Evolutionary conservation across 2,329 filamentous ascomycete species (phyloP).

Genomic region (Nemania serpens): DNA sequence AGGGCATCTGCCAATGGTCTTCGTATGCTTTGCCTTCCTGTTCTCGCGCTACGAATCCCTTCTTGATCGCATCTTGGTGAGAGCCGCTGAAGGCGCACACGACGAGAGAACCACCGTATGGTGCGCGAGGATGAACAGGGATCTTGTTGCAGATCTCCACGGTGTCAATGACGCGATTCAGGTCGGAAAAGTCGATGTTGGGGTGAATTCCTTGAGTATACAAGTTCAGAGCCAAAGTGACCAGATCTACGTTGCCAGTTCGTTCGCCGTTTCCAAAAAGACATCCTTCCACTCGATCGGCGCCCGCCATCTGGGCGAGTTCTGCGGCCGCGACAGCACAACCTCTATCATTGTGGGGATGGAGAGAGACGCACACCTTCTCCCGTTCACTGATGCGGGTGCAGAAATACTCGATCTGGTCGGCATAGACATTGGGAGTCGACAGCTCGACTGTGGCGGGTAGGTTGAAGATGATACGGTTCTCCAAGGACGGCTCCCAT

Average conservation of each 20-base stretch:
- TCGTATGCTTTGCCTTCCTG: constrained; percentile 46
- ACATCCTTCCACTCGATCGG: constrained; percentile 91
- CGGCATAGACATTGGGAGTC: constrained; percentile 93
- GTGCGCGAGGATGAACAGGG: constrained; percentile 84
- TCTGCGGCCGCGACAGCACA: constrained; percentile 89
- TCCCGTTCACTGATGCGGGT: constrained; percentile 81
- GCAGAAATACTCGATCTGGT: constrained; percentile 97
- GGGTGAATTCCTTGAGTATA: constrained; percentile 68
- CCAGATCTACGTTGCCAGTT: constrained; percentile 93
- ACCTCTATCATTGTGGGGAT: constrained; percentile 93
- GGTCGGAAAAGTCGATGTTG: constrained; percentile 87
- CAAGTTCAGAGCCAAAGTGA: constrained; percentile 82
- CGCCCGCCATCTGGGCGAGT: constrained; percentile 93
- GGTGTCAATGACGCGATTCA: constrained; percentile 81
- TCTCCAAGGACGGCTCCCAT: constrained; percentile 56
- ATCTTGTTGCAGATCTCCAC: constrained; percentile 96
- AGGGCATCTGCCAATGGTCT: constrained; percentile 82
- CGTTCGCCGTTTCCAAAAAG: constrained; percentile 91
- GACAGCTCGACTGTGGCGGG: constrained; percentile 95
- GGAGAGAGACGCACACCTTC: constrained; percentile 80
- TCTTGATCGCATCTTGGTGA: constrained; percentile 97
- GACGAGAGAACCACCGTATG: constrained; percentile 90
- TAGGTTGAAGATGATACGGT: constrained; percentile 86
- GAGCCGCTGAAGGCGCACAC: constrained; percentile 83
- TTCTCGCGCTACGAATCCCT: constrained; percentile 64